phyloP scores from a whole-genome alignment of 768 basidiomycete genomes.

The Cubamyces lactineus region DNA sequence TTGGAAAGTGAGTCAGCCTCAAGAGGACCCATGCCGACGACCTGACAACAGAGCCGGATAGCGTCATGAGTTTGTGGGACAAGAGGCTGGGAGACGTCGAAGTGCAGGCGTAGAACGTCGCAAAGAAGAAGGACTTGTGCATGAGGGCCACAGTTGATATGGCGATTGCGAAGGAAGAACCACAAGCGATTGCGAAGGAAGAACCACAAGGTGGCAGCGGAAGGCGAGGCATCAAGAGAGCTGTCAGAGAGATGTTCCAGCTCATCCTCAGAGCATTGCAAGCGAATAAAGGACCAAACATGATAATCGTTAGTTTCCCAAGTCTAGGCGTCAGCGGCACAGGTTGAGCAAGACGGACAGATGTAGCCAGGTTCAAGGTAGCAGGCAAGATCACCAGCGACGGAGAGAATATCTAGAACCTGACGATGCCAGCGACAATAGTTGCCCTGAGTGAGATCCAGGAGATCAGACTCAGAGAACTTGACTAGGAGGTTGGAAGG shows the following conservation, averaged over 20 bases:
- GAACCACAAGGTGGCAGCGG: background rate
- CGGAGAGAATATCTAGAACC: background rate
- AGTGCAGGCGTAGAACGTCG: background rate
- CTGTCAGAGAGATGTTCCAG: background rate
- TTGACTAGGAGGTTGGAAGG: background rate
- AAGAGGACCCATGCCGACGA: conserved; percentile 4
- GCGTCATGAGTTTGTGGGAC: background rate
- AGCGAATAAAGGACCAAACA: background rate
- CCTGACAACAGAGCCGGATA: background rate
- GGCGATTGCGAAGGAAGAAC: background rate
- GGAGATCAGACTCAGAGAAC: background rate
- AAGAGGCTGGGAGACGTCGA: background rate
- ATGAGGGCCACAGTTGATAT: background rate
- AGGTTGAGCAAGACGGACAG: background rate
- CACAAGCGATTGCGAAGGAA: background rate
- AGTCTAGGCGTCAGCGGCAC: background rate
- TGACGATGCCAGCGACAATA: background rate
- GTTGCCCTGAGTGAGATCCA: conserved; percentile 1
- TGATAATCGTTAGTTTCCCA: background rate
- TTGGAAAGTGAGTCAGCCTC: background rate
- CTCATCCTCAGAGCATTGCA: background rate
- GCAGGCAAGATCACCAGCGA: background rate
- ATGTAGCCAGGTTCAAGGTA: background rate
- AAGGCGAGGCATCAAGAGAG: background rate
- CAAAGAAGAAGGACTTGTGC: conserved; percentile 4